Base-by-base conservation (phyloP, 208 protist species). In the Porcisia hertigi region DNA sequence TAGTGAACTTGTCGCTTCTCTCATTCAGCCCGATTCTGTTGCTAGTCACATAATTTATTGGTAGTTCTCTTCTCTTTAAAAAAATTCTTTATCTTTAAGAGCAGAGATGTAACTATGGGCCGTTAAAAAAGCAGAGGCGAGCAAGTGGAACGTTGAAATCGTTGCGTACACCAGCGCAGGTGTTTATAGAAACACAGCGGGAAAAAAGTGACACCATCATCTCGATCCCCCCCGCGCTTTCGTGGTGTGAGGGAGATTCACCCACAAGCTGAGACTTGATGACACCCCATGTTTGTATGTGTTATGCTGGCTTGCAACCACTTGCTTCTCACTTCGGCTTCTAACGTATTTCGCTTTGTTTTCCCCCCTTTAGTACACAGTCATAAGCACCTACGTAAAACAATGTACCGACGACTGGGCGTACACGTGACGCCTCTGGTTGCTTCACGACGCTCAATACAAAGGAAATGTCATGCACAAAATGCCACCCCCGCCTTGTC, bases 41-140 rank as follows among this genome's bases (percentile, higher is more conserved):
- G 58, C 39, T 65, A 55, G 71, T 75, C 58, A 75, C 54, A 75
- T 75, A 54, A 66, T 75, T 75, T 63, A 65, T 72, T 72, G 16
- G 25, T 7, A 41, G 36, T 76, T 53, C 16, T 65, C 34, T 20
- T 54, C 64, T 60, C 43, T 39, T 53, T 2, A 30, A 30, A 30
- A 30, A 30, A 52, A 52, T 52, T 52, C 65, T 18, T 75, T 54
- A n/a, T 73, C 25, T 73, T 74, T 9, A 36, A 59, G 55, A 36
- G 4, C 18, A 36, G 69, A 59, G 8, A 34, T 23, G 20, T 34
- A 60, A 52, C 23, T 36, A 0, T 23, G 52, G 62, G 34, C 34
- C 71, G 52, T 55, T 54, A 2, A 11, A n/a, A 45, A 49, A 36
- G 62, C 49, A 63, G 36, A 49, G n/a, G 76, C 47, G 57, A 72